phyloP scores from a whole-genome alignment of 805 yeast species.

The Kodamaea nitidulidarum region DNA sequence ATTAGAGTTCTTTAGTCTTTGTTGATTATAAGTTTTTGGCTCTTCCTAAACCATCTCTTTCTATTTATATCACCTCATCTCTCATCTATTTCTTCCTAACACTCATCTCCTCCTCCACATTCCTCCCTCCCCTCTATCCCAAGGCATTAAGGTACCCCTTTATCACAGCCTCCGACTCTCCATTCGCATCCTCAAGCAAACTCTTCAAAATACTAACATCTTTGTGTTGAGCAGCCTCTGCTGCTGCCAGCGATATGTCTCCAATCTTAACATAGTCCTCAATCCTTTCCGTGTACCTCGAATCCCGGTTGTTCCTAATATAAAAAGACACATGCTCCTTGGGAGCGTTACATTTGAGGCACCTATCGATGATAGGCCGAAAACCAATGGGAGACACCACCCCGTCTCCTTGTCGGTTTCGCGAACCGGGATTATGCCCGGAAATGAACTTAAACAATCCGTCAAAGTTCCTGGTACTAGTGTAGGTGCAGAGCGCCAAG shows the following conservation, averaged over 20 bases:
- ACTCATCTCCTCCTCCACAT: not conserved
- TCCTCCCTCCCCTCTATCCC: not conserved
- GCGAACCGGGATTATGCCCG: constrained; percentile 6
- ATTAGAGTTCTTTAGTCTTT: too few species aligned
- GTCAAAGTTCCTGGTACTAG: constrained; percentile 49
- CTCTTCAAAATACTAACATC: constrained; percentile 27
- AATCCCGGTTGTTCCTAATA: constrained; percentile 47
- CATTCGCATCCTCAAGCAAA: constrained; percentile 20
- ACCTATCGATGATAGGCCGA: constrained; percentile 55
- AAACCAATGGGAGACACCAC: constrained; percentile 69
- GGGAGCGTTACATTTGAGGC: constrained; percentile 49
- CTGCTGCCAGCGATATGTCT: constrained; percentile 48
- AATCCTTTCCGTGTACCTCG: constrained; percentile 44
- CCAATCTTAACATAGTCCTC: constrained; percentile 50
- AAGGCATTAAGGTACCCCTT: constrained; percentile 19
- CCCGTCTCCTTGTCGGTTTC: constrained; percentile 35
- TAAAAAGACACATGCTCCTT: constrained; percentile 57
- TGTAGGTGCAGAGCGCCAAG: constrained; percentile 46
- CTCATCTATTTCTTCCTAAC: not conserved
- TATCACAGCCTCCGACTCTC: constrained; percentile 14
- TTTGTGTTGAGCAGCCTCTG: constrained; percentile 43
- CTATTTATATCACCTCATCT: too few species aligned
- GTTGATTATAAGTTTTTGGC: too few species aligned
- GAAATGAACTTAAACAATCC: constrained; percentile 41
- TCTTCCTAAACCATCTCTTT: too few species aligned